Evolutionary conservation across 805 yeast genomes (phyloP), one percentile per base, ranked within the genome.

Genomic region (Metschnikowia continentalis): DNA sequence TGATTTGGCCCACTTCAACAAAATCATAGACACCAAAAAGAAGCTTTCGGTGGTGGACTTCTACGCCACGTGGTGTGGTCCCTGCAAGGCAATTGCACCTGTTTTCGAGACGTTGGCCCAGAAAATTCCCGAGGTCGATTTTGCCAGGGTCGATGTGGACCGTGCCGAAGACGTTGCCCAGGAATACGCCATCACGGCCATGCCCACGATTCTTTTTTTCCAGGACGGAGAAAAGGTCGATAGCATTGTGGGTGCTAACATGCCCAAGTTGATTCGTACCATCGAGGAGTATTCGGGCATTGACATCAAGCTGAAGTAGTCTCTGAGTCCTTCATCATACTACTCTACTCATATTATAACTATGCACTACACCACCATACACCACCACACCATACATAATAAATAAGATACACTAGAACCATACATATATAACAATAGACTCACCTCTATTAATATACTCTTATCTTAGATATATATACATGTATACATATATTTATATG

Each of bases 31-130:
- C 35, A 58, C 53, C 53, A 49, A 53, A 36, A 65, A 70, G 35
- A 74, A 78, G 50, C 64, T 80, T 35, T 71, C 84, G 1, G 70
- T 84, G 2, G 78, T 83, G 46, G 89, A 84, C 63, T 84, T 84
- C 64, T 82, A 76, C 65, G 89, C 90, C 32, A 78, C 82, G 10
- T 84, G 90, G 90, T 84, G 90, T 66, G 88, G 85, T 6, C 90
- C 90, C n/a, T 84, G 90, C 60, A 82, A 80, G 59, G 85, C 85
- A n/a, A 77, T 84, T 59, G 75, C 84, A 2, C 90, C 90, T 14
- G 64, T 79, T 19, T 64, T 83, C 42, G 77, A 71, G 42, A 64
- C 66, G 36, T 64, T 74, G 53, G 70, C 77, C 23, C 76, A 77
- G 19, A 70, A 72, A 52, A 59, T 67, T 14, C 75, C 76, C 11